A percentile compares a stretch with the other conserved stretches of the same genome.
Conservation (phyloP, 106 monocot genomes). For the Dioscorea zingiberensis region DNA sequence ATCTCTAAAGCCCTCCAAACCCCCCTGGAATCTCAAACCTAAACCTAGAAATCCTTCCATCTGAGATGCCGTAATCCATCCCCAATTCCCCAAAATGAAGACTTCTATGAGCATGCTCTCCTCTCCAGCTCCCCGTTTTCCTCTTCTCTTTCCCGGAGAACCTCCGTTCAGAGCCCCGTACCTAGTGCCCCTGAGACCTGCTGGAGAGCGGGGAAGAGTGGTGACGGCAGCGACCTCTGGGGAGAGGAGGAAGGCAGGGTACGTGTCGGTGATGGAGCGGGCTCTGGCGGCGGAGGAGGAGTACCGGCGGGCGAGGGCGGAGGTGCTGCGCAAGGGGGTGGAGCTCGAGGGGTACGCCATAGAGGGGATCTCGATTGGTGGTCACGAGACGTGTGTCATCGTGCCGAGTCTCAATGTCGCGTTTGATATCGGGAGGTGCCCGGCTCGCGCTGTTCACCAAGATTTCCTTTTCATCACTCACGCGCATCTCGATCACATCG, state of each 20-base stretch:
- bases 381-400: constrained; percentile 85
- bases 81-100: too few species aligned
- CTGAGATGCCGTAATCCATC: background rate
- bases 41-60: background rate
- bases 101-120: background rate
- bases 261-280: constrained; percentile 58
- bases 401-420: constrained; percentile 70
- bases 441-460: constrained; percentile 63
- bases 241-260: constrained; percentile 26
- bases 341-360: constrained; percentile 78
- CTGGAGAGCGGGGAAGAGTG: background rate
- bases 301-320: constrained; percentile 71
- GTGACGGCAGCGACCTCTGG: constrained; percentile 4
- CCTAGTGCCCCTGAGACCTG: background rate
- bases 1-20: background rate
- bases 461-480: constrained; percentile 93
- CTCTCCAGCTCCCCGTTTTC: constrained; percentile 4
- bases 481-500: constrained; percentile 93
- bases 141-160: constrained; percentile 1
- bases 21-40: too few species aligned
- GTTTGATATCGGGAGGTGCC: constrained; percentile 91
- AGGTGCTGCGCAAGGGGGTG: constrained; percentile 78
- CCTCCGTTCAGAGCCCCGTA: background rate
- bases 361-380: constrained; percentile 82
- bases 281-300: constrained; percentile 83